Evolutionary conservation across 768 basidiomycete species (phyloP).

Genomic region (Clavulina sp.): DNA sequence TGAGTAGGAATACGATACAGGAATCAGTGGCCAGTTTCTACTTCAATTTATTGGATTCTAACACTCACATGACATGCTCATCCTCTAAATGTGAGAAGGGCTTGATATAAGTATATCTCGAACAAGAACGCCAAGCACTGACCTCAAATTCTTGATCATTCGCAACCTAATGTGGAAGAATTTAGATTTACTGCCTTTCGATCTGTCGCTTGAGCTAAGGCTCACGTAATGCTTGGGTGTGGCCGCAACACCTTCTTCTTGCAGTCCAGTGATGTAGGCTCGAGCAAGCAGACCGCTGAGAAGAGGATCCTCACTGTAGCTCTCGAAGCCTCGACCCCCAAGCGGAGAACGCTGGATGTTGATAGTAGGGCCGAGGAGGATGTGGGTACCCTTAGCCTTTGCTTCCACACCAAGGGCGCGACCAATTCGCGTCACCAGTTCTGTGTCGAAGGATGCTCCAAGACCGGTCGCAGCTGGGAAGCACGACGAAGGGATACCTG

Average conservation of each 20-base stretch:
- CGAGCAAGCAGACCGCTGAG: conserved; percentile 55
- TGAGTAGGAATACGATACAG: neutral
- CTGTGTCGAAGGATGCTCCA: conserved; percentile 55
- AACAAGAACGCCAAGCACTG: neutral
- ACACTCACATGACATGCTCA: neutral
- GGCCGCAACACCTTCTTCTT: conserved; percentile 55
- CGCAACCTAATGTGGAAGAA: conserved; percentile 18
- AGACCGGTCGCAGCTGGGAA: conserved; percentile 37
- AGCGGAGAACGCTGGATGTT: conserved; percentile 50
- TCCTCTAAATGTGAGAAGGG: neutral
- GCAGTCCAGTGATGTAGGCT: conserved; percentile 60
- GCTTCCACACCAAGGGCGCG: conserved; percentile 51
- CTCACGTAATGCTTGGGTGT: conserved; percentile 71
- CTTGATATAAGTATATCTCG: neutral
- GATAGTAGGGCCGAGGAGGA: conserved; percentile 64
- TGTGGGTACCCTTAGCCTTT: conserved; percentile 47
- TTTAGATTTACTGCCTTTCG: neutral
- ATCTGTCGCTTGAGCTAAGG: neutral
- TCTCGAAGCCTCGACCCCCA: conserved; percentile 11
- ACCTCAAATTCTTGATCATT: conserved; percentile 43
- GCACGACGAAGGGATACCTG: neutral
- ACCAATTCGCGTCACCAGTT: conserved; percentile 45
- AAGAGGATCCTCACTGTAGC: conserved; percentile 31
- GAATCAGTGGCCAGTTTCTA: conserved; percentile 49
- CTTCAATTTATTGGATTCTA: too few relatives aligned